These are phyloP conservation scores for Cunninghamia lanceolata DNA, from an alignment of 75 land plant species.

Conservation along the genomic window DNA sequence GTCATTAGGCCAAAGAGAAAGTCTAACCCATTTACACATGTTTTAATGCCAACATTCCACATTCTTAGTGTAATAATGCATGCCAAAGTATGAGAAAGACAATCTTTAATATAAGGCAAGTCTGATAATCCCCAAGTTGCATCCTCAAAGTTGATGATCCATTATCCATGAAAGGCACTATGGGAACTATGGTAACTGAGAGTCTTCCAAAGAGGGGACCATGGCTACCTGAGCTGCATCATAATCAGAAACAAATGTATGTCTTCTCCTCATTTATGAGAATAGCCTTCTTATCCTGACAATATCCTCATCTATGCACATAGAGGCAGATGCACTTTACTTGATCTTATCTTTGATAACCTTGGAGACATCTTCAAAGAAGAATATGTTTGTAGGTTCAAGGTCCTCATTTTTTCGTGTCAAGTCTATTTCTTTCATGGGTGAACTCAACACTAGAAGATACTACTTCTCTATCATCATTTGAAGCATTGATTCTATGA, in stretches of 20 bases:
- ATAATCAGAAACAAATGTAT: conserved; percentile 53
- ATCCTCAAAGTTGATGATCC: conserved; percentile 62
- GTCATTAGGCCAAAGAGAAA: background rate
- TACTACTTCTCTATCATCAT: no score
- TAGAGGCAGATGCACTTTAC: background rate
- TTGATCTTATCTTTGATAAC: background rate
- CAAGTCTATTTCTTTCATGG: background rate
- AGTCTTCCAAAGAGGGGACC: no score
- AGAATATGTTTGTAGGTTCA: background rate
- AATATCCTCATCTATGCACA: no score
- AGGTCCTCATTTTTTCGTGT: background rate
- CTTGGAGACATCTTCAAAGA: no score
- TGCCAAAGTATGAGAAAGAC: conserved; percentile 54
- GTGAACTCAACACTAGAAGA: no score
- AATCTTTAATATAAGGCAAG: conserved; percentile 35
- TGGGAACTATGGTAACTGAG: no score
- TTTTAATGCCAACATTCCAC: conserved; percentile 61
- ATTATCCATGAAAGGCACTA: no score
- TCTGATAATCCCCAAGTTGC: conserved; percentile 66
- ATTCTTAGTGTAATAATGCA: conserved; percentile 60
- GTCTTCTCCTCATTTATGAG: background rate
- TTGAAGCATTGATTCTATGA: no score
- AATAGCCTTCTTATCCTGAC: no score
- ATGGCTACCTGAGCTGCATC: conserved; percentile 92
- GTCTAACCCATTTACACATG: conserved; percentile 45